A percentile compares a stretch with the other conserved stretches of the same genome.
These are phyloP conservation scores for Pythium brachiatum DNA, from an alignment of 352 stramenopile genomes.

Conservation along the genomic window DNA sequence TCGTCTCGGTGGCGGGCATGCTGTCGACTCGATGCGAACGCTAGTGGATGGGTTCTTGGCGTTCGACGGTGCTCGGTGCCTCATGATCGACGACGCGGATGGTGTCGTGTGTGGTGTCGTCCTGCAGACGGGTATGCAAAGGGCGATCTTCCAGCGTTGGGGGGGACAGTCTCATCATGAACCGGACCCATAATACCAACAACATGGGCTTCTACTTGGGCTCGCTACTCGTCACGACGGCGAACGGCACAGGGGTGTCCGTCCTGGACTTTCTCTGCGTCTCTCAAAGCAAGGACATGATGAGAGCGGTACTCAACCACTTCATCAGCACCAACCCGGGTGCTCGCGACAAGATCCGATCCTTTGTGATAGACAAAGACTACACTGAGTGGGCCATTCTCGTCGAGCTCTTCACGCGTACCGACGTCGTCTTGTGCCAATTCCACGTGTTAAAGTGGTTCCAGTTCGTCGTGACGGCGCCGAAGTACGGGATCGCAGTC, in stretches of 20 bases:
- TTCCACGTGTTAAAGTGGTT: conserved; percentile 26
- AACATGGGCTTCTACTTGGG: conserved; percentile 26
- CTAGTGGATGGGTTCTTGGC: conserved; percentile 1
- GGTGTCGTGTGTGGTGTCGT: conserved; percentile 12
- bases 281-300: conserved; percentile 20
- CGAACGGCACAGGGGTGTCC: conserved; percentile 19
- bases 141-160: conserved; percentile 6
- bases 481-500: not conserved
- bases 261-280: conserved; percentile 28
- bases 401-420: conserved; percentile 1
- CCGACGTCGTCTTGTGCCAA: conserved; percentile 17
- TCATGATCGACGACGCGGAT: conserved; percentile 10
- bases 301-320: conserved; percentile 7
- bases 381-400: conserved; percentile 19
- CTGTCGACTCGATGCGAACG: not conserved
- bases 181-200: conserved; percentile 30
- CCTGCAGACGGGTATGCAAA: conserved; percentile 10
- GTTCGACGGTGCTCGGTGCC: not conserved
- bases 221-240: conserved; percentile 19
- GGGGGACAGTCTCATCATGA: conserved; percentile 21
- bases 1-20: not conserved
- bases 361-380: conserved; percentile 32
- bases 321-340: conserved; percentile 13
- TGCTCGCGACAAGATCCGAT: conserved; percentile 5
- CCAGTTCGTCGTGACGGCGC: not conserved